Base-by-base conservation (phyloP, 1,284 basidiomycete genomes). In the Cystobasidium slooffiae region DNA sequence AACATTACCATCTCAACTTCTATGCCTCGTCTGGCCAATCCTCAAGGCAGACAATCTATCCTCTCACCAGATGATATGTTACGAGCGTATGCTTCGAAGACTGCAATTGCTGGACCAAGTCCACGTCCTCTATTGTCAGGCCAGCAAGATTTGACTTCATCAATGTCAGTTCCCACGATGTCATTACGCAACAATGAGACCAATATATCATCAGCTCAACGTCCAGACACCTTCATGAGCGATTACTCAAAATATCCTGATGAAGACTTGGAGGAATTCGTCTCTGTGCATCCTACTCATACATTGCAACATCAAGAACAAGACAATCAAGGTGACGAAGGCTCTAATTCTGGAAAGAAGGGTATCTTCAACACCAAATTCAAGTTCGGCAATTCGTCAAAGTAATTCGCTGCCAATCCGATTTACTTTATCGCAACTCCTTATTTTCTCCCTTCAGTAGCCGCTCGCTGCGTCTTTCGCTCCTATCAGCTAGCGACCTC, bases 21-120 rank as follows among this genome's bases (percentile, higher is more conserved):
- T 4, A 73, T 73, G 70, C 70, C 70, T 59, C 49, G 47, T 6
- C 47, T 73, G 12, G 52, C 62, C 1, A 59, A 59, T 41, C 53
- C 70, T 37, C 8, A 52, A 47, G 52, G 55, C 24, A 65, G 70
- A 55, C 70, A 73, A 55, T 64, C 59, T 31, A 73, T 73, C 16
- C 14, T 73, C 3, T 73, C 70, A 12, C 70, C 70, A 0, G 70
- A 73, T n/a, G 70, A 73, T 66, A 62, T 73, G 62, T 52, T 73
- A 18, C 24, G 22, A 37, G 70, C 70, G 6, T 73, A 73, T 51
- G 69, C 69, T 53, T 22, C 64, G 18, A 66, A 66, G 41, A 46
- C 64, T 8, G 51, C 49, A 20, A 66, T 66, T 16, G 64, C 64
- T 3, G 64, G 64, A 24, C 47, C 64, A 6, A 66, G 37, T 53